Conservation (phyloP, 352 stramenopile species). For the Pythium volutum region DNA sequence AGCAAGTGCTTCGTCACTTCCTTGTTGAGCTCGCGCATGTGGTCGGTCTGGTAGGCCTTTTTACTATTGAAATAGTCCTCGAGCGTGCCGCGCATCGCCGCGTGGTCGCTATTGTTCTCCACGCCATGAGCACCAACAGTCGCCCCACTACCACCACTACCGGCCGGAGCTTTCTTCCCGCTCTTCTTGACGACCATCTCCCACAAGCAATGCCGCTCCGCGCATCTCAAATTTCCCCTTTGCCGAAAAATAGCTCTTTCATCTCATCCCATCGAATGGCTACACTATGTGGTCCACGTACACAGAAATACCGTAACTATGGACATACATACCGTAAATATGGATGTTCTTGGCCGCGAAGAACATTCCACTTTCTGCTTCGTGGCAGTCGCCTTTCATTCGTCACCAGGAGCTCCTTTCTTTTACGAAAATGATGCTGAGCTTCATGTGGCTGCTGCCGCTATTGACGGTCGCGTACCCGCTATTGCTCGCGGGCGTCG, state of each 20-base stretch:
- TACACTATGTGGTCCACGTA: not conserved
- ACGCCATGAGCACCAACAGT: not conserved
- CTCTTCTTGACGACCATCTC: constrained; percentile 29
- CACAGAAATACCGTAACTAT: too few relatives aligned
- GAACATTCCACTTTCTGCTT: not conserved
- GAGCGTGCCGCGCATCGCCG: constrained; percentile 27
- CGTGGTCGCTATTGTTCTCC: constrained; percentile 24
- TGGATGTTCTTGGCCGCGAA: not conserved
- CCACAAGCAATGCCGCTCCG: not conserved
- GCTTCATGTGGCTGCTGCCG: constrained; percentile 29
- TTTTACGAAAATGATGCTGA: constrained; percentile 19
- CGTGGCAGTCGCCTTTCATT: constrained; percentile 1
- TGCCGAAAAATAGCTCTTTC: too few relatives aligned
- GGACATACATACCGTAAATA: not conserved
- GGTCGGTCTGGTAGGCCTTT: constrained; percentile 28
- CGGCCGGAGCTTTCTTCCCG: constrained; percentile 25
- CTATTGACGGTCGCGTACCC: constrained; percentile 26
- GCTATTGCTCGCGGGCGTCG: constrained; percentile 22
- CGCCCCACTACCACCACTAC: not conserved
- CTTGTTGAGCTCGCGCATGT: constrained; percentile 30
- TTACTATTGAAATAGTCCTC: constrained; percentile 45
- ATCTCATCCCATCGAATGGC: not conserved
- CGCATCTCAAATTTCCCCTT: too few relatives aligned
- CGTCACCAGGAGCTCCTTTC: not conserved
- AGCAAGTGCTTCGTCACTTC: constrained; percentile 59